Evolutionary conservation across 1,284 basidiomycete genomes (phyloP).

Genomic region (Sanguinoderma infundibulare): DNA sequence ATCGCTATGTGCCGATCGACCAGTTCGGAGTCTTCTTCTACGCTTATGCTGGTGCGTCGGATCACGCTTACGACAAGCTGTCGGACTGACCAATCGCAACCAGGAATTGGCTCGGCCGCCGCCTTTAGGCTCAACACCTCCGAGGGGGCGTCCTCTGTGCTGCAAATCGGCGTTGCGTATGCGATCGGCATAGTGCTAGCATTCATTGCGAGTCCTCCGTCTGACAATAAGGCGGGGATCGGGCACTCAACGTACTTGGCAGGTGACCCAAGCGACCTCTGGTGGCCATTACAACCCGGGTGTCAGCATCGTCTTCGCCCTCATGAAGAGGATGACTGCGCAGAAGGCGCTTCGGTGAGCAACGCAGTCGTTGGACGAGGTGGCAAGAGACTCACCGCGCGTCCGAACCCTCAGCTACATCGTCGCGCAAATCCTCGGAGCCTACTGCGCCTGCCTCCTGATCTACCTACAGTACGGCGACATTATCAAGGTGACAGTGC

Average conservation of each 20-base stretch:
- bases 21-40: conserved; percentile 48
- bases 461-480: conserved; percentile 66
- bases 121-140: conserved; percentile 55
- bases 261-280: conserved; percentile 55
- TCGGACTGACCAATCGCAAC: background rate
- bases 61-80: background rate
- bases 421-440: conserved; percentile 62
- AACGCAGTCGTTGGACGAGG: background rate
- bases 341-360: conserved; percentile 54
- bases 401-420: conserved; percentile 53
- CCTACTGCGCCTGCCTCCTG: conserved; percentile 60
- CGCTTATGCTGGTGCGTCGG: conserved; percentile 54
- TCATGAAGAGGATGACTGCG: conserved; percentile 60
- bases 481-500: conserved; percentile 42
- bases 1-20: background rate
- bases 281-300: conserved; percentile 69
- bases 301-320: conserved; percentile 56
- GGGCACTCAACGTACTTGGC: background rate
- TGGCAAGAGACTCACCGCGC: background rate
- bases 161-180: conserved; percentile 65
- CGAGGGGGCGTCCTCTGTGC: conserved; percentile 50
- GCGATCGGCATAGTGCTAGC: conserved; percentile 65
- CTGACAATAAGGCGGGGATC: background rate
- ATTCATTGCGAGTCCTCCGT: conserved; percentile 34
- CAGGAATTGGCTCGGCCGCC: conserved; percentile 65